Evolutionary conservation across 1,284 basidiomycete genomes (phyloP).

Genomic region (Naganishia sp.): DNA sequence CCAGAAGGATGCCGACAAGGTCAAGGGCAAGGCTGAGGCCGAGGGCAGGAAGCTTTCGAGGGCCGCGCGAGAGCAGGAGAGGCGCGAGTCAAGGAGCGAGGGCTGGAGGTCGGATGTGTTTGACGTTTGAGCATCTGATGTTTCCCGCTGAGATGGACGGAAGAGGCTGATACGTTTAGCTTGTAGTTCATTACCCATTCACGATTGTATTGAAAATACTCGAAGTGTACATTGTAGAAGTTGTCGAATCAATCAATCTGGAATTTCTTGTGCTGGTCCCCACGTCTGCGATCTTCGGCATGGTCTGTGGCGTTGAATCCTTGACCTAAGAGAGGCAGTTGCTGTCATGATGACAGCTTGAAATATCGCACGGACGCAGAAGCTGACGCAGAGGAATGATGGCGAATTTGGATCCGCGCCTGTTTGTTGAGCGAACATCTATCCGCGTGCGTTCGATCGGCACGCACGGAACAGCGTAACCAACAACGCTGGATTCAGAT

Average conservation of each 20-base stretch:
- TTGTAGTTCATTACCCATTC: constrained; percentile 13
- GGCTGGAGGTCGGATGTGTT: constrained; percentile 56
- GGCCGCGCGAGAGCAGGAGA: constrained; percentile 45
- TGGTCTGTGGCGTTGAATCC: no score
- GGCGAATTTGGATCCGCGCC: constrained; percentile 20
- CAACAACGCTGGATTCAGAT: not conserved
- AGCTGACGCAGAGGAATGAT: no score
- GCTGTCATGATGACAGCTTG: no score
- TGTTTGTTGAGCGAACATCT: constrained; percentile 28
- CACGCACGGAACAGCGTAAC: constrained; percentile 22
- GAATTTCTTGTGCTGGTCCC: no score
- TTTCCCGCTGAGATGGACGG: not conserved
- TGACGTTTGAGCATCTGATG: constrained; percentile 10
- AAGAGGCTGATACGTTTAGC: not conserved
- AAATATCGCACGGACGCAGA: no score
- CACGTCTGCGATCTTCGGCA: no score
- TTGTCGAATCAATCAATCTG: not conserved
- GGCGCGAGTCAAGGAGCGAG: constrained; percentile 47
- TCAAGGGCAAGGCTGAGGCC: constrained; percentile 47
- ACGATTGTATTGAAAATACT: constrained; percentile 11
- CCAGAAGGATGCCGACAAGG: constrained; percentile 47
- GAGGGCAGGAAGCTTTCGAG: constrained; percentile 46
- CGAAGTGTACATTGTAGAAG: not conserved
- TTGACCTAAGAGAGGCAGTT: no score
- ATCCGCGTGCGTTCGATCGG: constrained; percentile 22